Evolutionary conservation across 169 alveolate species (phyloP).

Genomic region (Blepharisma undulans): DNA sequence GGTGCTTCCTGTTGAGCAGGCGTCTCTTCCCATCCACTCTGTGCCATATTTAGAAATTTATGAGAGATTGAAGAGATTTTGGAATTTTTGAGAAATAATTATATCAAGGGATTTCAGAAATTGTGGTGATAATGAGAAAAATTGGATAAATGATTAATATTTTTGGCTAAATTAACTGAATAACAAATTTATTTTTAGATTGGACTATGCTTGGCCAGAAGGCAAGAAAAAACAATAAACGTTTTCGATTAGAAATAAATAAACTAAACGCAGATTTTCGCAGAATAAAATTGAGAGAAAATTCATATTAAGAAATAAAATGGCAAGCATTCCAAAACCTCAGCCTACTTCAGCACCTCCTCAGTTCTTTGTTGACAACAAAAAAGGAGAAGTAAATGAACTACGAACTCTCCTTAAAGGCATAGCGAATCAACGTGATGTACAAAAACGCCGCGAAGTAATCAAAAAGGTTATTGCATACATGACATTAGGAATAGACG

Average conservation of each 20-base stretch:
- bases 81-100: neutral
- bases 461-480: slow-evolving; percentile 90
- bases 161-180: too few relatives aligned
- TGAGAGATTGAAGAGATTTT: neutral
- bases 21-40: slow-evolving; percentile 4
- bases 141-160: too few relatives aligned
- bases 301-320: too few relatives aligned
- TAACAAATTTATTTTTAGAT: too few relatives aligned
- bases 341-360: slow-evolving; percentile 45
- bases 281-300: too few relatives aligned
- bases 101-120: too few relatives aligned
- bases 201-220: too few relatives aligned
- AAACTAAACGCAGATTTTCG: too few relatives aligned
- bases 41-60: neutral
- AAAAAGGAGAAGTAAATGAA: slow-evolving; percentile 93
- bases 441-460: slow-evolving; percentile 86
- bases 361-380: slow-evolving; percentile 85
- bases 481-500: slow-evolving; percentile 95
- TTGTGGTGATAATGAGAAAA: too few relatives aligned
- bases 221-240: too few relatives aligned
- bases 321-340: neutral
- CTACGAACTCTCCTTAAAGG: slow-evolving; percentile 79
- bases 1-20: neutral
- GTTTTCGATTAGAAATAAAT: too few relatives aligned
- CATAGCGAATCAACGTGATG: slow-evolving; percentile 83